Conservation (phyloP, 1,139 yeast genomes). For the Sugiyamaella xylanicola region DNA sequence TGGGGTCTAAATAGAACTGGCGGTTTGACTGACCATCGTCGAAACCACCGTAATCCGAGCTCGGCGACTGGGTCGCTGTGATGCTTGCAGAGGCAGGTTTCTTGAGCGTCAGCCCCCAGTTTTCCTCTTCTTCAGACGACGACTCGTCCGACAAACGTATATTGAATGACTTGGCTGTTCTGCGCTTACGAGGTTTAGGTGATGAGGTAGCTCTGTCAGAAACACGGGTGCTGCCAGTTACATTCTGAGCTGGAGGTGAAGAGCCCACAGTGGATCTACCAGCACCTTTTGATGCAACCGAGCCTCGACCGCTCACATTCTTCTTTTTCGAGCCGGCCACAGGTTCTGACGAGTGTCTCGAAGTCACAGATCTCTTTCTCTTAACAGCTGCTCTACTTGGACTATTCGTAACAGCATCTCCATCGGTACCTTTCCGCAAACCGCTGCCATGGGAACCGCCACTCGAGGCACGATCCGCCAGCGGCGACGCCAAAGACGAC, state of each 20-base stretch:
- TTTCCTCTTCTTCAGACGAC: slow-evolving; percentile 22
- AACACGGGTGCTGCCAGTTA: neutral
- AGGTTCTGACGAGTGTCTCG: slow-evolving; percentile 11
- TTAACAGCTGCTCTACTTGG: too few species aligned
- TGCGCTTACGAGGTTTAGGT: slow-evolving; percentile 7
- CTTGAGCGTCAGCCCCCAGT: slow-evolving; percentile 27
- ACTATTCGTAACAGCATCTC: neutral
- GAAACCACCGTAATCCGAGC: slow-evolving; percentile 7
- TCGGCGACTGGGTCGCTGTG: slow-evolving; percentile 17
- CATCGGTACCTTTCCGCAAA: neutral
- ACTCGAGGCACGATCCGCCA: neutral
- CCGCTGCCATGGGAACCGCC: neutral
- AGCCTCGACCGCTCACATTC: neutral
- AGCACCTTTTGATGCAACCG: neutral
- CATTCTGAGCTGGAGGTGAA: neutral
- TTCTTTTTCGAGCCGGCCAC: neutral
- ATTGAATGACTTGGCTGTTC: slow-evolving; percentile 7
- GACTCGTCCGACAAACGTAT: slow-evolving; percentile 4
- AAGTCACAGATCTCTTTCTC: neutral
- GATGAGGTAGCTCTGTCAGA: neutral
- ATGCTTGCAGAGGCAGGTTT: slow-evolving; percentile 16
- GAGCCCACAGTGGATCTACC: neutral
- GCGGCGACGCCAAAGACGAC: slow-evolving; percentile 6
- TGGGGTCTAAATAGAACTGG: slow-evolving; percentile 7
- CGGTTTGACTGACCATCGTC: slow-evolving; percentile 2